Base-by-base conservation (phyloP, 2,329 filamentous ascomycete genomes). In the Fusarium secorum region DNA sequence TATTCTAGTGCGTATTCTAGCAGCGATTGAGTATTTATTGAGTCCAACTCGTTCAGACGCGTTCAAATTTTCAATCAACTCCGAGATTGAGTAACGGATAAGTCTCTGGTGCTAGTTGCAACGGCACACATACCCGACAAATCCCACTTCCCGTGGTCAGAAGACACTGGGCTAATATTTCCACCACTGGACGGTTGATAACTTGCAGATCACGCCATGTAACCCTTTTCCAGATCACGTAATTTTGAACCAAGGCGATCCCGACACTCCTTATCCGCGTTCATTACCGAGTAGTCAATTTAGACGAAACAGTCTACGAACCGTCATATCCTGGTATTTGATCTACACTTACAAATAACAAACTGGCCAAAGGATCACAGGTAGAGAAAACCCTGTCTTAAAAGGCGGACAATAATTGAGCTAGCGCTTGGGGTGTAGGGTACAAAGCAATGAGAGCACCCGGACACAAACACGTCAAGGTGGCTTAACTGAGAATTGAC, bases 381-480 rank as follows among this genome's bases (percentile, higher is more conserved):
- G 7, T 6, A 4, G 14, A 9, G 5, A 48, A 18, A 22, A 11
- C 45, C 2, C 15, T 10, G 11, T 13, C 11, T 22, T 9, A 6
- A 3, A 4, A 32, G 1, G 5, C 2, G 28, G 5, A 0, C 2
- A 18, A 5, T 11, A 22, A 7, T 13, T 9, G 0, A 22, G 28
- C 20, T 7, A 13, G 20, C 28, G 11, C 20, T 3, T 7, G 5
- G 4, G 2, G 5, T 1, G 45, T 9, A 5, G 2, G 4, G 26
- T 17, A n/a, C 6, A 28, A 30, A 17, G 7, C 5, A 26, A 20
- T 44, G 11, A 4, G 9, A 11, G 4, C 2, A 15, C 6, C 4
- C 4, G 5, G 13, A 46, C 9, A 17, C 7, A 4, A 28, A 7
- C 15, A 46, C 0, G 6, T n/a, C 7, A 17, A n/a, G 44, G 2